Evolutionary conservation across 2,329 filamentous ascomycete species (phyloP).

Genomic region (Aspergillus chevalieri): DNA sequence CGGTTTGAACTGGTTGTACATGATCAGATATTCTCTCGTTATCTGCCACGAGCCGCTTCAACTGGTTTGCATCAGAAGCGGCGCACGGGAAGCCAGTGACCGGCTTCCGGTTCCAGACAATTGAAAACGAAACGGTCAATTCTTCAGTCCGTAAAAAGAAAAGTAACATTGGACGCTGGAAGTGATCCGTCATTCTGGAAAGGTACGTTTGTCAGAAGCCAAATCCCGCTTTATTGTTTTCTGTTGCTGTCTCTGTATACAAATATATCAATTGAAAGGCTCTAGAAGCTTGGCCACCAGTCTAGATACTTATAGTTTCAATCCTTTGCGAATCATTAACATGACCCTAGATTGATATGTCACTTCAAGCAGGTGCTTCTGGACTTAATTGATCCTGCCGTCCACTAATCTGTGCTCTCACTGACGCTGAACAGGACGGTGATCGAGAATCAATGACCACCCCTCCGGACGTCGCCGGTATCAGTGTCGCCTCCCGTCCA

Average conservation of each 20-base stretch:
- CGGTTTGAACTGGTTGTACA: too few relatives aligned
- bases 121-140: not conserved
- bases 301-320: not conserved
- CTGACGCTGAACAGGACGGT: not conserved
- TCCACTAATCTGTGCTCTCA: not conserved
- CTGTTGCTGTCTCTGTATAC: not conserved
- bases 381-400: not conserved
- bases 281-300: not conserved
- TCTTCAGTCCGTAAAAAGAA: not conserved
- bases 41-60: not conserved
- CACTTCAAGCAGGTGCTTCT: not conserved
- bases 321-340: not conserved
- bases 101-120: not conserved
- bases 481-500: slow-evolving; percentile 15
- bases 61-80: not conserved
- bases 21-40: too few relatives aligned
- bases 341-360: not conserved
- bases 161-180: not conserved
- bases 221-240: not conserved
- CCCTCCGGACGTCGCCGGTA: slow-evolving; percentile 6
- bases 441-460: not conserved
- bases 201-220: not conserved
- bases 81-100: not conserved
- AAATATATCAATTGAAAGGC: not conserved
- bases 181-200: not conserved